Evolutionary conservation across 345 rosid genomes (phyloP).

Genomic region (Carallia brachiata): DNA sequence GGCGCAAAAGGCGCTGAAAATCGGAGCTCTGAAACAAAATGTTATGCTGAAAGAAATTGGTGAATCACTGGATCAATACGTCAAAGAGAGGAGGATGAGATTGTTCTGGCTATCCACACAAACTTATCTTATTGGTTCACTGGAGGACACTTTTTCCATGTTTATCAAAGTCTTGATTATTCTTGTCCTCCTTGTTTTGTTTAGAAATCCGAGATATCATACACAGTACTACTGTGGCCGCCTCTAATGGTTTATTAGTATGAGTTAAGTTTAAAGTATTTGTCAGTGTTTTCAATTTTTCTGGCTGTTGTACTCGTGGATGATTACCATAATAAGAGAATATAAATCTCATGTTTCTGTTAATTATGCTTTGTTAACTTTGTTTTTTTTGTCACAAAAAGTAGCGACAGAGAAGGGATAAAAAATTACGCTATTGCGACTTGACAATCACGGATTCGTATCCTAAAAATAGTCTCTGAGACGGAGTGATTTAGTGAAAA

Average conservation of each 20-base stretch:
- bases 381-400: no score
- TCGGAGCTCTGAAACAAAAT: not conserved
- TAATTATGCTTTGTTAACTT: no score
- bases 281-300: no score
- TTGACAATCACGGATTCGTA: no score
- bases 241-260: not conserved
- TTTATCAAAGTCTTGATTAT: not conserved
- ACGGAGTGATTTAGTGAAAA: not conserved
- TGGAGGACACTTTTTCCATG: not conserved
- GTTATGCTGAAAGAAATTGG: not conserved
- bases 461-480: no score
- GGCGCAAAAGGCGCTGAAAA: conserved; percentile 20
- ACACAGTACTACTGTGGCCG: conserved; percentile 4
- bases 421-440: no score
- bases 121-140: not conserved
- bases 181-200: not conserved
- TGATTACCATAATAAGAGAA: no score
- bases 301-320: no score
- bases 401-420: no score
- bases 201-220: not conserved
- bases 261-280: no score
- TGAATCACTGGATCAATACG: conserved; percentile 39
- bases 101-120: conserved; percentile 11
- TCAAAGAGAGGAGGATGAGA: conserved; percentile 44
- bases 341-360: not conserved